phyloP scores from a whole-genome alignment of 805 yeast species.

The Candida golubevii region DNA sequence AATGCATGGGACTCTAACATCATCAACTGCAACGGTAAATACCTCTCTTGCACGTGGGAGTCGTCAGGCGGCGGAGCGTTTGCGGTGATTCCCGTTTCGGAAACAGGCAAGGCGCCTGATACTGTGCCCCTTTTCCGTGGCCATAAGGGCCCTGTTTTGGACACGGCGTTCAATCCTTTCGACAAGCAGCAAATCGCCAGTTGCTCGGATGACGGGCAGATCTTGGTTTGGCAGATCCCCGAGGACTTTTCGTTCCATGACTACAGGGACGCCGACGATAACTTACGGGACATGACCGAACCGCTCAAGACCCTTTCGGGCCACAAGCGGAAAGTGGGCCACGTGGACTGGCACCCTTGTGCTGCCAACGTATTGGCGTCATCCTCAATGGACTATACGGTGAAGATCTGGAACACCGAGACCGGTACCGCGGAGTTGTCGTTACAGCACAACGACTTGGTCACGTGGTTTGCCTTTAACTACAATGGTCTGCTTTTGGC shows the following conservation, averaged over 20 bases:
- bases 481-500: slow-evolving; percentile 84
- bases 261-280: slow-evolving; percentile 49
- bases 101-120: slow-evolving; percentile 91
- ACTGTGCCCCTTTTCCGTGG: slow-evolving; percentile 91
- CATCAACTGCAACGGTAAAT: slow-evolving; percentile 82
- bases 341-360: slow-evolving; percentile 82
- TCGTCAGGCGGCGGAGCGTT: slow-evolving; percentile 97
- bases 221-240: slow-evolving; percentile 87
- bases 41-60: slow-evolving; percentile 84
- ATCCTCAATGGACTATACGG: slow-evolving; percentile 84
- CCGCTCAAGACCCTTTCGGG: slow-evolving; percentile 74
- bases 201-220: slow-evolving; percentile 40
- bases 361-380: slow-evolving; percentile 86
- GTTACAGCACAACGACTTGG: slow-evolving; percentile 82
- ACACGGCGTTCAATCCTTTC: slow-evolving; percentile 94
- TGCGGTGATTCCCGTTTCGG: slow-evolving; percentile 83
- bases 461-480: slow-evolving; percentile 89
- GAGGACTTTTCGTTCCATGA: slow-evolving; percentile 69
- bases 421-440: slow-evolving; percentile 68
- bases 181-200: slow-evolving; percentile 50
- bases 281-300: slow-evolving; percentile 55
- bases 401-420: slow-evolving; percentile 86
- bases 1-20: slow-evolving; percentile 97
- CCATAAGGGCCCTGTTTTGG: slow-evolving; percentile 91
- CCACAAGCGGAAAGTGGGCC: slow-evolving; percentile 94